These are phyloP conservation scores for Malassezia equina DNA, from an alignment of 1,284 basidiomycete species.

Conservation along the genomic window DNA sequence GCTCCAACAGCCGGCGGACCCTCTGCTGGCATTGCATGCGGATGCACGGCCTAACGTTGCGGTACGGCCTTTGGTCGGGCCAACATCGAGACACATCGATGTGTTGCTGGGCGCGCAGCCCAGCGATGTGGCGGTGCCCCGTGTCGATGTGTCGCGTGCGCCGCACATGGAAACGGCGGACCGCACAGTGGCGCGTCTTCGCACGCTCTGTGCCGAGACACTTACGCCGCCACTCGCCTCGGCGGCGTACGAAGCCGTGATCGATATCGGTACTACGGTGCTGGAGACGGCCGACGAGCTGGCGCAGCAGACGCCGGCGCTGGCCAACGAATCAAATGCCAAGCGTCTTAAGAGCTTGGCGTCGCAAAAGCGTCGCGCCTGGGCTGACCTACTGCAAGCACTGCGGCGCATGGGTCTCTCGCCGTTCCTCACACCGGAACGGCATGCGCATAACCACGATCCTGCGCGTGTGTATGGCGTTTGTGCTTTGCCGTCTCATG, in stretches of 20 bases:
- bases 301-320: conserved; percentile 33
- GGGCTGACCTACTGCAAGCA: conserved; percentile 81
- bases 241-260: conserved; percentile 6
- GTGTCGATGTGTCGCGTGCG: neutral
- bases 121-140: too few species aligned
- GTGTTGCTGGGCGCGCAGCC: neutral
- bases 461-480: conserved; percentile 60
- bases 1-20: conserved; percentile 62
- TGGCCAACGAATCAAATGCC: conserved; percentile 49
- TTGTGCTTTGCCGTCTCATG: conserved; percentile 36
- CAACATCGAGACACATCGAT: conserved; percentile 6
- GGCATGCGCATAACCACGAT: conserved; percentile 59
- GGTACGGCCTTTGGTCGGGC: conserved; percentile 11
- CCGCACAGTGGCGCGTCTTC: conserved; percentile 24
- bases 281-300: conserved; percentile 62
- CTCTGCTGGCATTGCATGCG: conserved; percentile 26
- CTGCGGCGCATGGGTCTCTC: conserved; percentile 67
- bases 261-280: conserved; percentile 62
- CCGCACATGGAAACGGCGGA: conserved; percentile 4
- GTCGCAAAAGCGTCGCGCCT: conserved; percentile 75
- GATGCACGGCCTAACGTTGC: conserved; percentile 23
- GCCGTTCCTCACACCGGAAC: conserved; percentile 53
- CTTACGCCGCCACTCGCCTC: conserved; percentile 22
- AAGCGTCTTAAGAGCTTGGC: conserved; percentile 69
- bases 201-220: conserved; percentile 17